phyloP scores from a whole-genome alignment of 805 yeast species.

The Teunomyces pallodes region DNA sequence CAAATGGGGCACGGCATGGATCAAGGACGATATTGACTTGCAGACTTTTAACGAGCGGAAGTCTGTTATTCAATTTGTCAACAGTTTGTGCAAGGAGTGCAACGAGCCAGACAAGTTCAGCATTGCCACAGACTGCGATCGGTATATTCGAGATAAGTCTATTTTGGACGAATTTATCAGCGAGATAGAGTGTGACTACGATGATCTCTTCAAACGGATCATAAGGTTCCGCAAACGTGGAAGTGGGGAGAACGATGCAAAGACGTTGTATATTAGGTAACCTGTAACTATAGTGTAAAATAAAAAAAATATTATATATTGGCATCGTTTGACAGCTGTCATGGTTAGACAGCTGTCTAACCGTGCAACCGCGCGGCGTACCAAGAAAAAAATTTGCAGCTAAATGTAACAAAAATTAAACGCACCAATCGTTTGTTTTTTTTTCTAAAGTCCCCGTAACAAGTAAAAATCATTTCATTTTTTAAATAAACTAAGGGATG shows the following conservation, averaged over 20 bases:
- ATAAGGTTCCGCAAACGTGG: slow-evolving; percentile 8
- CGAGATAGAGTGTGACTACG: slow-evolving; percentile 14
- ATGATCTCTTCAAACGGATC: slow-evolving; percentile 9
- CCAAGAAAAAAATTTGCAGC: slow-evolving; percentile 1
- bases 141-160: slow-evolving; percentile 12
- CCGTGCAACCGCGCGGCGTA: background rate
- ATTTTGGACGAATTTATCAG: slow-evolving; percentile 14
- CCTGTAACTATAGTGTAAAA: background rate
- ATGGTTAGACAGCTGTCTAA: background rate
- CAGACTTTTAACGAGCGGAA: slow-evolving; percentile 12
- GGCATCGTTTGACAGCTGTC: slow-evolving; percentile 1
- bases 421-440: too few species aligned
- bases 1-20: slow-evolving; percentile 14
- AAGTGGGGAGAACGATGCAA: background rate
- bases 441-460: too few species aligned
- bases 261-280: slow-evolving; percentile 2
- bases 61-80: slow-evolving; percentile 10
- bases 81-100: slow-evolving; percentile 8
- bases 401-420: background rate
- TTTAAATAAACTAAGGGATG: background rate
- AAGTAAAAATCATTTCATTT: background rate
- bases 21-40: slow-evolving; percentile 13
- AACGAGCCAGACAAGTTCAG: slow-evolving; percentile 7
- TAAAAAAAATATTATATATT: background rate
- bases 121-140: slow-evolving; percentile 11